Evolutionary conservation across 2,329 filamentous ascomycete species (phyloP).

Genomic region (Microcyclospora tardicrescens): DNA sequence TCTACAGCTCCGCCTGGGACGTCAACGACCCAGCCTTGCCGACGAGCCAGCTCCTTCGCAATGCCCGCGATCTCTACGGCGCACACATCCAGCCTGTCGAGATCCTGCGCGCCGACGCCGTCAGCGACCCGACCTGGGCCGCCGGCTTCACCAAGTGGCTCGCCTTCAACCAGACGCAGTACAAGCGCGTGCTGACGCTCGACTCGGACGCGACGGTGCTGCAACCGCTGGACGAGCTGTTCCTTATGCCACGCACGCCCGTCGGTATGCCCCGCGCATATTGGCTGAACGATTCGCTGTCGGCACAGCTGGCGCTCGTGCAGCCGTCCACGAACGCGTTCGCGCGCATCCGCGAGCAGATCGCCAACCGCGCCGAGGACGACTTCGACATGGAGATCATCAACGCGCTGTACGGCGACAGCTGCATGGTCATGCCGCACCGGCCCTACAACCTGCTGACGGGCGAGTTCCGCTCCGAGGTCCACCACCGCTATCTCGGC

Average conservation of each 20-base stretch:
- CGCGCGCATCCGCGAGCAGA: conserved; percentile 3
- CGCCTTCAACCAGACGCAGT: conserved; percentile 54
- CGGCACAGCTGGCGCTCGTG: conserved; percentile 8
- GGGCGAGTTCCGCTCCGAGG: conserved; percentile 45
- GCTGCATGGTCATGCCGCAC: conserved; percentile 52
- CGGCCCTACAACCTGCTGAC: conserved; percentile 49
- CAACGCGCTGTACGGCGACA: conserved; percentile 48
- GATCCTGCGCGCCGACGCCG: conserved; percentile 11
- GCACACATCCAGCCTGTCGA: conserved; percentile 38
- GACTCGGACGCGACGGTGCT: conserved; percentile 54
- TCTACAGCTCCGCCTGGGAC: conserved; percentile 31
- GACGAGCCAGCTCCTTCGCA: conserved; percentile 17
- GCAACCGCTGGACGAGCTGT: conserved; percentile 55
- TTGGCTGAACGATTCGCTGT: conserved; percentile 43
- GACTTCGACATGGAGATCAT: conserved; percentile 32
- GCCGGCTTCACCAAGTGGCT: conserved; percentile 53
- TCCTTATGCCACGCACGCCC: conserved; percentile 44
- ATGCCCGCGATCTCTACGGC: conserved; percentile 36
- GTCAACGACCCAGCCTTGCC: conserved; percentile 15
- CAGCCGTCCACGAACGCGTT: conserved; percentile 8
- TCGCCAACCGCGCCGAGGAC: conserved; percentile 18
- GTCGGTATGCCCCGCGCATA: conserved; percentile 61
- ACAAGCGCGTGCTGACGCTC: conserved; percentile 43
- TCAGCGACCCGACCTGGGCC: conserved; percentile 39
- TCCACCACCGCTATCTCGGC: conserved; percentile 42